Evolutionary conservation across 805 yeast species (phyloP).

Genomic region (Brettanomyces sp.): DNA sequence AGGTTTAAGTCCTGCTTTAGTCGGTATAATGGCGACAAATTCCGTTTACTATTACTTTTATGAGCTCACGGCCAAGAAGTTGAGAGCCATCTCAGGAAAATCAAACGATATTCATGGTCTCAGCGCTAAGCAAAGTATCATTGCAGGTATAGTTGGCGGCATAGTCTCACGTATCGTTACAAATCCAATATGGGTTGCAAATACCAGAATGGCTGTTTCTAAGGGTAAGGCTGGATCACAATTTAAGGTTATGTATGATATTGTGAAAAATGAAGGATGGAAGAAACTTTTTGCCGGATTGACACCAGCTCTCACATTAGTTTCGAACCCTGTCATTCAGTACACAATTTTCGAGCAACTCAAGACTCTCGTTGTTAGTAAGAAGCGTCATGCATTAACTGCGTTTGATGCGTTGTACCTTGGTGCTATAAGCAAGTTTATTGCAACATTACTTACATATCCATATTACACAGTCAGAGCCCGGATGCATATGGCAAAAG

Average conservation of each 20-base stretch:
- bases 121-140: constrained; percentile 57
- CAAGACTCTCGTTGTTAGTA: constrained; percentile 52
- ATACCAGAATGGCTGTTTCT: constrained; percentile 74
- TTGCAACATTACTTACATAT: constrained; percentile 84
- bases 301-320: constrained; percentile 78
- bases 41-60: constrained; percentile 87
- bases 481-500: constrained; percentile 63
- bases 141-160: constrained; percentile 82
- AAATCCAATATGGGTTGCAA: constrained; percentile 93
- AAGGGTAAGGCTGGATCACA: constrained; percentile 27
- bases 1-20: constrained; percentile 80
- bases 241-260: constrained; percentile 47
- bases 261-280: constrained; percentile 63
- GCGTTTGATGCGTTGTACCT: constrained; percentile 73
- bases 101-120: constrained; percentile 25
- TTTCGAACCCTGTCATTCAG: constrained; percentile 82
- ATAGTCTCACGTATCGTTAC: constrained; percentile 72
- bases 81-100: constrained; percentile 13
- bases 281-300: constrained; percentile 74
- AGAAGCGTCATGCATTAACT: constrained; percentile 43
- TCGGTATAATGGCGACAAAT: constrained; percentile 80
- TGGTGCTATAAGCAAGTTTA: constrained; percentile 83
- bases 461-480: constrained; percentile 88
- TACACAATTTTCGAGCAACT: constrained; percentile 87
- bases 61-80: constrained; percentile 43